Conservation (phyloP, 75 land plant genomes). For the Pinus tabuliformis region DNA sequence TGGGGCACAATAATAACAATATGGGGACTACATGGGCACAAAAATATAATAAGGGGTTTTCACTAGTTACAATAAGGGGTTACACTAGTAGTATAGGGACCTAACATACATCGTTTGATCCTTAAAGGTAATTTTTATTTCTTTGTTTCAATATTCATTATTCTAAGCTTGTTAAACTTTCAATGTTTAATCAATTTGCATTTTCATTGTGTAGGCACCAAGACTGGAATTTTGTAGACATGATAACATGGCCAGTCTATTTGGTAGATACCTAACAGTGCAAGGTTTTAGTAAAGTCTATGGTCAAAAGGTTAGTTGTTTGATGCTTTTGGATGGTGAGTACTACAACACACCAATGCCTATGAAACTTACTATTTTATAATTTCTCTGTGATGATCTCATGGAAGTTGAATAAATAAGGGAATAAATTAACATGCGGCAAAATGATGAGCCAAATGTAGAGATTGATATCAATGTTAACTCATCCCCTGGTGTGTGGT, state of each 20-base stretch:
- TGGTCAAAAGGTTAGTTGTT: constrained; percentile 29
- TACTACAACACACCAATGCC: constrained; percentile 52
- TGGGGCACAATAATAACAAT: no score
- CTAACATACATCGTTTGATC: no score
- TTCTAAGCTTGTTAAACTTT: background rate
- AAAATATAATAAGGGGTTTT: no score
- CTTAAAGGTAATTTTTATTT: background rate
- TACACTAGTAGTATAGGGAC: no score
- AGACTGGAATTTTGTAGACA: constrained; percentile 78
- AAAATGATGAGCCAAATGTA: constrained; percentile 12
- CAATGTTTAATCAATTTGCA: background rate
- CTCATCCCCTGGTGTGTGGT: background rate
- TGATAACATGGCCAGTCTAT: constrained; percentile 84
- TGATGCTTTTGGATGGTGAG: constrained; percentile 47
- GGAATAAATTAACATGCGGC: constrained; percentile 60
- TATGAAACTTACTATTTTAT: constrained; percentile 65
- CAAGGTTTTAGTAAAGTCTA: constrained; percentile 29
- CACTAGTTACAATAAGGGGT: no score
- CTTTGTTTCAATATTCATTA: background rate
- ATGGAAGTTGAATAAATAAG: constrained; percentile 71
- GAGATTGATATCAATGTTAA: constrained; percentile 17
- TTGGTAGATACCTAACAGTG: constrained; percentile 48
- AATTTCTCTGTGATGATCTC: constrained; percentile 79
- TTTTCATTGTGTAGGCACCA: constrained; percentile 50
- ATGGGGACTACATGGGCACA: no score